Evolutionary conservation across 2,329 filamentous ascomycete species (phyloP).

Genomic region (Penicillium thymicola): DNA sequence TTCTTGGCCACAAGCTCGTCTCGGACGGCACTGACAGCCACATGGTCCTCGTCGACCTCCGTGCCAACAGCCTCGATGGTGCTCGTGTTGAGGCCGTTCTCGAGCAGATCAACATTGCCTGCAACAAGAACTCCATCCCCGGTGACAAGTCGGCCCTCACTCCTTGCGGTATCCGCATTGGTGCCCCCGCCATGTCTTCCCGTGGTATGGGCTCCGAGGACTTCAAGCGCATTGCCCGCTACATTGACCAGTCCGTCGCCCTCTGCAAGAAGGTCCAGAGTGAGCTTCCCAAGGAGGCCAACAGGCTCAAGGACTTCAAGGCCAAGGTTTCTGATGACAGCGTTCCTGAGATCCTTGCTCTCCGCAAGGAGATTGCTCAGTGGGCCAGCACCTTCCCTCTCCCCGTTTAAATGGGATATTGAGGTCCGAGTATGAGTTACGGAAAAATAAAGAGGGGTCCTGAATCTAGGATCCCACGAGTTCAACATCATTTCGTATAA

Average conservation of each 20-base stretch:
- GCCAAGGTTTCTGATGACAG: slow-evolving; percentile 77
- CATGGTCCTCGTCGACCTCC: slow-evolving; percentile 87
- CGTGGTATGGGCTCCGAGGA: slow-evolving; percentile 90
- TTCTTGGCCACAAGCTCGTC: slow-evolving; percentile 76
- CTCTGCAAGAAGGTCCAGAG: slow-evolving; percentile 85
- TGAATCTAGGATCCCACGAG: slow-evolving; percentile 21
- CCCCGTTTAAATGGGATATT: slow-evolving; percentile 50
- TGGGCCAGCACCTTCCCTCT: slow-evolving; percentile 93
- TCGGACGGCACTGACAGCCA: slow-evolving; percentile 97
- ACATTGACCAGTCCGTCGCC: slow-evolving; percentile 87
- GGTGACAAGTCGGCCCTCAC: slow-evolving; percentile 97
- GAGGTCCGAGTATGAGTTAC: background rate
- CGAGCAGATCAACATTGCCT: slow-evolving; percentile 97
- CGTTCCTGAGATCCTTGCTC: slow-evolving; percentile 74
- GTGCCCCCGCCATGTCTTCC: slow-evolving; percentile 94
- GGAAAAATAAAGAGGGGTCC: slow-evolving; percentile 15
- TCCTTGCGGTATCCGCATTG: slow-evolving; percentile 91
- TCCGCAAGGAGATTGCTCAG: slow-evolving; percentile 82
- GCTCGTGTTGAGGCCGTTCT: slow-evolving; percentile 91
- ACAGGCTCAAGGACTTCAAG: slow-evolving; percentile 99
- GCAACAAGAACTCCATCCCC: slow-evolving; percentile 99
- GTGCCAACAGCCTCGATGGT: slow-evolving; percentile 82
- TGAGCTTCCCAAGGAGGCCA: slow-evolving; percentile 87
- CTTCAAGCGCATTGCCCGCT: slow-evolving; percentile 83
- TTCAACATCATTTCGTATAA: slow-evolving; percentile 39